A percentile compares a stretch with the other conserved stretches of the same genome.
phyloP scores from a whole-genome alignment of 106 monocot genomes.

The Alisma plantagoaquatica region DNA sequence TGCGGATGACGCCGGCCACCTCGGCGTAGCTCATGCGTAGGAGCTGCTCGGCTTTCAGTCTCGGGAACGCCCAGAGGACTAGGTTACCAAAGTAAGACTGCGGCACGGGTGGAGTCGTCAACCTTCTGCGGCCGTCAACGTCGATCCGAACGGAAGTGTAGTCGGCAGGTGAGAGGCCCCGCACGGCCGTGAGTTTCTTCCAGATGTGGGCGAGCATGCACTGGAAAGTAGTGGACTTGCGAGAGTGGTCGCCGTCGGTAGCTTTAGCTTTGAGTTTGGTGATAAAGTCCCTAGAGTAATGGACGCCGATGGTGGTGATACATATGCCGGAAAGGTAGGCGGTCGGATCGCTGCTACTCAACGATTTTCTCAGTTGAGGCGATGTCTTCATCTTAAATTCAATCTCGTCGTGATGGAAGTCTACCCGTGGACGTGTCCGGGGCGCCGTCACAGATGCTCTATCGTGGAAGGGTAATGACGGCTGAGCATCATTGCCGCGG shows the following conservation, averaged over 20 bases:
- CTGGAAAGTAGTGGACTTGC: background rate
- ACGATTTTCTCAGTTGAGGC: no score
- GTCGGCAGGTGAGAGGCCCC: background rate
- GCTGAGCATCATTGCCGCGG: background rate
- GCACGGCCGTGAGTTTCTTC: no score
- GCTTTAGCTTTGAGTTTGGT: no score
- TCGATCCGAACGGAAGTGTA: background rate
- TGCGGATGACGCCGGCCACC: no score
- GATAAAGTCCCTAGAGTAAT: slow-evolving; percentile 1
- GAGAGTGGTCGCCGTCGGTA: background rate
- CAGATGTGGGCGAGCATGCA: slow-evolving; percentile 8
- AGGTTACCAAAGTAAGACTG: slow-evolving; percentile 8
- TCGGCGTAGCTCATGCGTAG: slow-evolving; percentile 1
- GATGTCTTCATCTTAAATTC: no score
- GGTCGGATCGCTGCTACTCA: no score
- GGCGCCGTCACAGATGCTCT: background rate
- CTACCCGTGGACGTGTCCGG: background rate
- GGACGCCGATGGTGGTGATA: background rate
- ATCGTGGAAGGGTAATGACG: background rate
- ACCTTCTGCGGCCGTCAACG: slow-evolving; percentile 2
- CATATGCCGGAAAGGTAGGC: no score
- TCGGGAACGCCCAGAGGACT: no score
- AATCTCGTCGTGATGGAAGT: background rate
- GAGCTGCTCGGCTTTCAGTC: background rate
- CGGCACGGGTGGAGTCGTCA: slow-evolving; percentile 2